These are phyloP conservation scores for Adiantum capillusveneris DNA, from an alignment of 75 land plant genomes.

Conservation along the genomic window DNA sequence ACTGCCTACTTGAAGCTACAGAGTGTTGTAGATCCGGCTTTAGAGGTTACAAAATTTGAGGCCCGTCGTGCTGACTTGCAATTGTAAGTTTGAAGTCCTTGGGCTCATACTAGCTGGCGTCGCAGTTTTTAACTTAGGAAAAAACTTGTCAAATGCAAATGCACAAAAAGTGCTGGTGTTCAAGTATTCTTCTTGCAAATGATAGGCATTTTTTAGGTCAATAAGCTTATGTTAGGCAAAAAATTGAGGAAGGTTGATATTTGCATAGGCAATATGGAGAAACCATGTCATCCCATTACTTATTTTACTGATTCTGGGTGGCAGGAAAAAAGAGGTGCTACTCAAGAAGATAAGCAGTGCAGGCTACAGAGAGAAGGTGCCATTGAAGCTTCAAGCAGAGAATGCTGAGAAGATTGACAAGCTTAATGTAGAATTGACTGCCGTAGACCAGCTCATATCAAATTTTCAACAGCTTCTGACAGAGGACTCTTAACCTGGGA, in stretches of 20 bases:
- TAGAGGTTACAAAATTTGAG: slow-evolving; percentile 53
- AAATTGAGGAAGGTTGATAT: no score
- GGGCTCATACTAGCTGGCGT: no score
- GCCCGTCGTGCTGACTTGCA: slow-evolving; percentile 47
- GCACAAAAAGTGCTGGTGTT: no score
- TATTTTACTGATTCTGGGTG: not conserved
- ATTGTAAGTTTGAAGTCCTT: slow-evolving; percentile 35
- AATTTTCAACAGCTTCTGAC: slow-evolving; percentile 17
- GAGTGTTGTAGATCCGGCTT: slow-evolving; percentile 49
- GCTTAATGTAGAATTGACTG: slow-evolving; percentile 41
- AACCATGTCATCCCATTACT: slow-evolving; percentile 3
- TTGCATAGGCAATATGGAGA: not conserved
- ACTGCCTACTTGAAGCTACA: slow-evolving; percentile 56
- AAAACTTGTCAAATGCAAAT: no score
- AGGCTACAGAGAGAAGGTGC: slow-evolving; percentile 77
- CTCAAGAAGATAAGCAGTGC: slow-evolving; percentile 35
- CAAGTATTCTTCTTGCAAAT: slow-evolving; percentile 5
- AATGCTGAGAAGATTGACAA: slow-evolving; percentile 38
- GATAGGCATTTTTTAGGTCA: not conserved
- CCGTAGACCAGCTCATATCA: slow-evolving; percentile 34
- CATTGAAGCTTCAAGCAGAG: slow-evolving; percentile 51
- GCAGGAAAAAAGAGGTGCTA: slow-evolving; percentile 52
- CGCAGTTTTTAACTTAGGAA: no score
- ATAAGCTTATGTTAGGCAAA: not conserved
- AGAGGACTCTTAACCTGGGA: no score